phyloP scores from a whole-genome alignment of 805 yeast species.

The Wickerhamiella azymoides region DNA sequence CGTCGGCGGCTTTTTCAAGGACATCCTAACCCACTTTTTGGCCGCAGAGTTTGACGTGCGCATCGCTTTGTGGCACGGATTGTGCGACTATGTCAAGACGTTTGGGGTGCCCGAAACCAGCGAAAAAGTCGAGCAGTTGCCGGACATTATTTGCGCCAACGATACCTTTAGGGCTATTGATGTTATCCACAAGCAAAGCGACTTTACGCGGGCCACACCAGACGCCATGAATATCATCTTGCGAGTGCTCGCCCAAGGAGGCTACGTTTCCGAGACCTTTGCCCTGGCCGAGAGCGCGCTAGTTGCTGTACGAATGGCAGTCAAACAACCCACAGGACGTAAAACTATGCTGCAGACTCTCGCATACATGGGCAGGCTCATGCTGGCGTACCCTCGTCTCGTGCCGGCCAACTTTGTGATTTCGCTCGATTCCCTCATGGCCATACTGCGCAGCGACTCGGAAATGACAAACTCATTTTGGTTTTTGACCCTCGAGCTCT shows the following conservation, averaged over 20 bases:
- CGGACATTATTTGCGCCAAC: no score
- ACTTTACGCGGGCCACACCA: background rate
- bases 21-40: background rate
- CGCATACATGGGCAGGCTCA: background rate
- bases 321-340: background rate
- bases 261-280: background rate
- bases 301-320: background rate
- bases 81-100: background rate
- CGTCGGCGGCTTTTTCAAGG: constrained; percentile 3
- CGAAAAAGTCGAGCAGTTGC: no score
- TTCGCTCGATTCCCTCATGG: background rate
- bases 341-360: background rate
- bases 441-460: background rate
- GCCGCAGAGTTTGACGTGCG: background rate
- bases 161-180: no score
- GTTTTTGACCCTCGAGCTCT: background rate
- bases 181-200: background rate
- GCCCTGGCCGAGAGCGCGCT: background rate
- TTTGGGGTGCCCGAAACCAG: background rate
- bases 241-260: background rate
- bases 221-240: background rate
- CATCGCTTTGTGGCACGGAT: background rate
- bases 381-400: background rate
- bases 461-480: background rate
- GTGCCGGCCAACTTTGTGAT: background rate